Evolutionary conservation across 2,329 filamentous ascomycete species (phyloP).

Genomic region (Hyphodiscus sp.): DNA sequence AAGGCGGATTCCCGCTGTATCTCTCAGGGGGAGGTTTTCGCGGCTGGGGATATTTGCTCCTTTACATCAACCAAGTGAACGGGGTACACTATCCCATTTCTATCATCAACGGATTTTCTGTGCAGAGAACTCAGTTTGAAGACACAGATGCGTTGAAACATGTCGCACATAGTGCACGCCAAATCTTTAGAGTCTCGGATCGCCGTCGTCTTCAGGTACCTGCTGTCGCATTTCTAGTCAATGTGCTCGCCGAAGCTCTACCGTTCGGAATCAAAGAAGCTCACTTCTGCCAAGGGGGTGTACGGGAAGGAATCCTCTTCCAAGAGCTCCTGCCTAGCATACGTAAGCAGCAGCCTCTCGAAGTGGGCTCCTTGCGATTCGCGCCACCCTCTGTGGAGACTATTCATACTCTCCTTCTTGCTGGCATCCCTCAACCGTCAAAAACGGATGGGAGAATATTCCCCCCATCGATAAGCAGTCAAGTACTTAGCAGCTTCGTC

Average conservation of each 20-base stretch:
- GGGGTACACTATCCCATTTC: not conserved
- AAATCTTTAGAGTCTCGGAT: not conserved
- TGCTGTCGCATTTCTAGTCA: not conserved
- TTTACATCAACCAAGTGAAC: not conserved
- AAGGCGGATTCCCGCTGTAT: not conserved
- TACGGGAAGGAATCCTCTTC: not conserved
- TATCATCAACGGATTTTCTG: not conserved
- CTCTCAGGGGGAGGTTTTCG: not conserved
- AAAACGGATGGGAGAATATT: not conserved
- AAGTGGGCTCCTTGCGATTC: not conserved
- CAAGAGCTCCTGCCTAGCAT: not conserved
- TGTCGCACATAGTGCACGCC: not conserved
- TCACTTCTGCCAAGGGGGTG: not conserved
- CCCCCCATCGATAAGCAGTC: not conserved
- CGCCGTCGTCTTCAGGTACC: not conserved
- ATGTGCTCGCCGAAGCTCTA: not conserved
- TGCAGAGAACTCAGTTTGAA: not conserved
- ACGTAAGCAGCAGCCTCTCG: not conserved
- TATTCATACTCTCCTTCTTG: not conserved
- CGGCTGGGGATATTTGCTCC: not conserved
- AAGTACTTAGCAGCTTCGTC: not conserved
- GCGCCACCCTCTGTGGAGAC: not conserved
- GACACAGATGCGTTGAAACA: not conserved
- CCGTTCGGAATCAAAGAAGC: not conserved
- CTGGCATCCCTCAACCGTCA: not conserved